phyloP scores from a whole-genome alignment of 768 basidiomycete species.

The Collybiopsis confluens region DNA sequence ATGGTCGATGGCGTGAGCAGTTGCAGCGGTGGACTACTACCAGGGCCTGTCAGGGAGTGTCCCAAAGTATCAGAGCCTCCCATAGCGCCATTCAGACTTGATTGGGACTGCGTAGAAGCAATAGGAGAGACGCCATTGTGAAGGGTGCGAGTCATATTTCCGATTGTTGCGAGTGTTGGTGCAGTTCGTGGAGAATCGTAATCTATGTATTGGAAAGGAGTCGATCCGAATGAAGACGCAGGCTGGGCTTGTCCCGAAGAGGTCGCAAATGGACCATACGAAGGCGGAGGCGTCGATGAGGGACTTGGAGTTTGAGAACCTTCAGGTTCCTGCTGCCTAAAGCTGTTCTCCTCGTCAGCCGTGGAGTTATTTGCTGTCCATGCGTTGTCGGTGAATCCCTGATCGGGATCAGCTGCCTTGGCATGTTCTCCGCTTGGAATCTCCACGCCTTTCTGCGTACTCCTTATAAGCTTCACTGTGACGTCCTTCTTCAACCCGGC shows the following conservation, averaged over 20 bases:
- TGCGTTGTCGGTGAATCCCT: slow-evolving; percentile 49
- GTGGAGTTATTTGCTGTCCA: slow-evolving; percentile 57
- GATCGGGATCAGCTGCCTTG: slow-evolving; percentile 14
- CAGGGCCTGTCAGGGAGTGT: background rate
- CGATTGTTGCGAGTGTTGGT: background rate
- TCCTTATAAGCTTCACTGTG: slow-evolving; percentile 53
- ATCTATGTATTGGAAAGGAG: background rate
- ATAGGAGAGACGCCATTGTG: background rate
- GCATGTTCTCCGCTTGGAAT: slow-evolving; percentile 15
- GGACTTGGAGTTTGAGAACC: background rate
- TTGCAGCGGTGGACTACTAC: background rate
- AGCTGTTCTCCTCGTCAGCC: background rate
- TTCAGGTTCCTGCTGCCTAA: background rate
- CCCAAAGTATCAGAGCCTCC: background rate
- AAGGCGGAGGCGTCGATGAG: background rate
- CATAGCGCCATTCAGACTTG: no score
- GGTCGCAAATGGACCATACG: background rate
- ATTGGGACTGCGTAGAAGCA: no score
- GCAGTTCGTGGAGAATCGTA: background rate
- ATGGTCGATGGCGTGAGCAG: background rate
- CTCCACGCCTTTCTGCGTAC: slow-evolving; percentile 52
- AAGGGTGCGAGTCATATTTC: background rate
- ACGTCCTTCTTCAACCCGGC: slow-evolving; percentile 59
- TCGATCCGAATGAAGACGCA: background rate
- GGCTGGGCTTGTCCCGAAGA: background rate